Conservation (phyloP, 78 protist genomes). For the Planoprotostelium fungivorum region DNA sequence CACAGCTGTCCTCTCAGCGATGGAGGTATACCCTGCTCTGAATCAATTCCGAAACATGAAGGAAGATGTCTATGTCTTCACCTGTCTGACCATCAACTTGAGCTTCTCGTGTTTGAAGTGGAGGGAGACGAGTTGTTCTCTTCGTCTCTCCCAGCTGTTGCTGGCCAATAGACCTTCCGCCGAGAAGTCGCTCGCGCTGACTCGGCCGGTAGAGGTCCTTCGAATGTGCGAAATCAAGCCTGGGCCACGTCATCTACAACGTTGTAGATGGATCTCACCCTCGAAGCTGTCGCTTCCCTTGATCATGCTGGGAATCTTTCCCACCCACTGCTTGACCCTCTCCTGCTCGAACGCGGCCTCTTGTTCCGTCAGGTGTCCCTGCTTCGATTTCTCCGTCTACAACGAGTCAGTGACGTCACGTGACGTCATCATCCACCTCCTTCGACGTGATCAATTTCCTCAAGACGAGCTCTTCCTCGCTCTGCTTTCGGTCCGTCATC, state of each 20-base stretch:
- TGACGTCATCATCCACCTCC: not conserved
- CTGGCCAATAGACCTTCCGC: not conserved
- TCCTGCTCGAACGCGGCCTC: not conserved
- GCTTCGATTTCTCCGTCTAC: not conserved
- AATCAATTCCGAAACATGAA: not conserved
- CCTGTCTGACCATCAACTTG: not conserved
- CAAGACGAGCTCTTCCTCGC: not conserved
- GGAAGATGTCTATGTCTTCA: not conserved
- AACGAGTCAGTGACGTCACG: not conserved
- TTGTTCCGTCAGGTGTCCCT: not conserved
- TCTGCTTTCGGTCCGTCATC: not conserved
- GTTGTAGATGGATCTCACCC: not conserved
- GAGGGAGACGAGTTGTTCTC: not conserved
- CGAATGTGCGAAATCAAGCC: not conserved
- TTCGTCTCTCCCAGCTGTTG: not conserved
- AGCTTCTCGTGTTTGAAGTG: not conserved
- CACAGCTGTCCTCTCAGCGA: not conserved
- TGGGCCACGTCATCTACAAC: not conserved
- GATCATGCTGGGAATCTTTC: not conserved
- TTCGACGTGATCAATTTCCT: not conserved
- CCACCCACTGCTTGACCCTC: not conserved
- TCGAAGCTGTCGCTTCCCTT: not conserved
- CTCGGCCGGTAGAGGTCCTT: not conserved
- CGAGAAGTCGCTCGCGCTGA: not conserved
- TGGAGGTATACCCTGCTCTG: not conserved